These are phyloP conservation scores for Arctium minus DNA, from an alignment of 129 eudicot genomes.

Conservation along the genomic window DNA sequence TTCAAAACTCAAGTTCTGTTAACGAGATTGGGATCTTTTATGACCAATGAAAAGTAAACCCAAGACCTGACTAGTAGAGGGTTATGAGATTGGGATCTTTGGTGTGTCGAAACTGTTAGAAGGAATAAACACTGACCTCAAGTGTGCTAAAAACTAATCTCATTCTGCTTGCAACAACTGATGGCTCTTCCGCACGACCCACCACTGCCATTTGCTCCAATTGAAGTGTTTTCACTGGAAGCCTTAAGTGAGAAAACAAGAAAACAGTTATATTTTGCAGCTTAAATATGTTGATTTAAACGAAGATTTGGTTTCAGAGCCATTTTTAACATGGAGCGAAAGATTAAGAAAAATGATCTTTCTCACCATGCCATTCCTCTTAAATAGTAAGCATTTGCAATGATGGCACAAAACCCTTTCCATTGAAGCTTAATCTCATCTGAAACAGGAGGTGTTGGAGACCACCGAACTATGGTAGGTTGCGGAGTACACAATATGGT, in stretches of 20 bases:
- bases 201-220: slow-evolving; percentile 93
- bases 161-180: slow-evolving; percentile 96
- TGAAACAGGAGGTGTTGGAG: slow-evolving; percentile 77
- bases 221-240: slow-evolving; percentile 97
- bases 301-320: too few relatives aligned
- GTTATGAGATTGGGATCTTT: neutral
- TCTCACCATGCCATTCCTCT: slow-evolving; percentile 99
- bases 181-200: slow-evolving; percentile 88
- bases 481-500: slow-evolving; percentile 97
- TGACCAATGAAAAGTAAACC: too few relatives aligned
- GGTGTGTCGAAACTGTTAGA: neutral
- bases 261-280: neutral
- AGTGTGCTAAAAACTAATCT: slow-evolving; percentile 94
- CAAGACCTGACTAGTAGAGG: too few relatives aligned
- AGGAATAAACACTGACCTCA: slow-evolving; percentile 55
- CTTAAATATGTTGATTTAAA: neutral
- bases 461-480: slow-evolving; percentile 95
- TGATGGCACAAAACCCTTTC: slow-evolving; percentile 96
- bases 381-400: slow-evolving; percentile 85
- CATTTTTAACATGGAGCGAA: neutral
- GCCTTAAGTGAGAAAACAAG: slow-evolving; percentile 39
- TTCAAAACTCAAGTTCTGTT: neutral
- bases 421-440: slow-evolving; percentile 74
- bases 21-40: neutral
- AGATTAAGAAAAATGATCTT: neutral